These are phyloP conservation scores for Hypholoma sublateritium DNA, from an alignment of 768 basidiomycete genomes.

Conservation along the genomic window DNA sequence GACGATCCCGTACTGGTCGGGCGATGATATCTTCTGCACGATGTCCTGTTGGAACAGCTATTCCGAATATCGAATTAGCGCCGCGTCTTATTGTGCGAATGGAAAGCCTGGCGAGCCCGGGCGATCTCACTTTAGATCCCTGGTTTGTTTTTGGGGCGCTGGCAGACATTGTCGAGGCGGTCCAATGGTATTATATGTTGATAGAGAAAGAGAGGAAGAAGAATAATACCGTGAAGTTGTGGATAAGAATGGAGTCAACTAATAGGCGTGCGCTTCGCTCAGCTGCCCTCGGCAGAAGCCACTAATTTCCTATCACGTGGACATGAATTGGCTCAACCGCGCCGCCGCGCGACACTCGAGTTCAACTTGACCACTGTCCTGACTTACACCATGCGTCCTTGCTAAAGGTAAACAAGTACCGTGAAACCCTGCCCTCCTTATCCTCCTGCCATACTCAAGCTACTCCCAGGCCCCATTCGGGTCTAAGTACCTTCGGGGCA, in stretches of 20 bases:
- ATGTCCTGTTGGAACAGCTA: slow-evolving; percentile 73
- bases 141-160: not conserved
- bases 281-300: not conserved
- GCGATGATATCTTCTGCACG: slow-evolving; percentile 45
- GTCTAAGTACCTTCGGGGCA: too few species aligned
- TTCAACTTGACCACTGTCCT: too few species aligned
- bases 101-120: not conserved
- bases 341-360: too few species aligned
- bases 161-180: not conserved
- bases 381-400: too few species aligned
- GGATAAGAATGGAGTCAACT: not conserved
- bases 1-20: slow-evolving; percentile 57
- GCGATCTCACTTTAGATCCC: not conserved
- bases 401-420: too few species aligned
- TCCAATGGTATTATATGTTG: not conserved
- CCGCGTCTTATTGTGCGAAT: not conserved
- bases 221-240: not conserved
- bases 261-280: not conserved
- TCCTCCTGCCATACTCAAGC: too few species aligned
- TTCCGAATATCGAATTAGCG: not conserved
- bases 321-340: too few species aligned
- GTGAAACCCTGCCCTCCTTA: too few species aligned
- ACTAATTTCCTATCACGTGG: too few species aligned
- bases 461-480: too few species aligned
- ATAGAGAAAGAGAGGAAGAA: not conserved